Evolutionary conservation across 495 filamentous ascomycete species (phyloP).

Genomic region (Xylaria flabelliformis): DNA sequence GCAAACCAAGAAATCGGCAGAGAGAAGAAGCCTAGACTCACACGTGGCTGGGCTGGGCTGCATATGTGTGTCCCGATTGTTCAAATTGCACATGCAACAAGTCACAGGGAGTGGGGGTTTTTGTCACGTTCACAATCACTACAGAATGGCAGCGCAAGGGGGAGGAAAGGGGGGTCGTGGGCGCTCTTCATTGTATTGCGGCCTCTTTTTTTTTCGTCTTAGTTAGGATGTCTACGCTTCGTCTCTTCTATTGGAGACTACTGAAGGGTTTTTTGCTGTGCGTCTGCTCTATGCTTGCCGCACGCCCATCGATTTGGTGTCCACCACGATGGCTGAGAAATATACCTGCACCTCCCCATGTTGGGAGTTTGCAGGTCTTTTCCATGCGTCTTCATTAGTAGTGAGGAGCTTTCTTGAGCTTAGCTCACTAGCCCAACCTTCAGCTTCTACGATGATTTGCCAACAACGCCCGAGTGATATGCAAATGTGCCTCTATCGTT

Average conservation of each 20-base stretch:
- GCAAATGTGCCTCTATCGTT: slow-evolving; percentile 35
- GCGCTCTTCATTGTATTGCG: slow-evolving; percentile 20
- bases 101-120: background rate
- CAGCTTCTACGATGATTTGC: slow-evolving; percentile 40
- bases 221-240: slow-evolving; percentile 19
- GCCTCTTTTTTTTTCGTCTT: slow-evolving; percentile 10
- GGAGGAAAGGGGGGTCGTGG: background rate
- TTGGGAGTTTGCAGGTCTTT: slow-evolving; percentile 13
- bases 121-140: slow-evolving; percentile 12
- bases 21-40: slow-evolving; percentile 6
- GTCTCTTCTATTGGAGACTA: slow-evolving; percentile 17
- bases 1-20: background rate
- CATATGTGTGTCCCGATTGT: slow-evolving; percentile 4
- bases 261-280: slow-evolving; percentile 10
- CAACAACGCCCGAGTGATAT: slow-evolving; percentile 46
- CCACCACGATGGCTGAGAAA: slow-evolving; percentile 4
- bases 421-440: background rate
- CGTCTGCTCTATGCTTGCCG: slow-evolving; percentile 15
- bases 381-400: slow-evolving; percentile 23
- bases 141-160: slow-evolving; percentile 13
- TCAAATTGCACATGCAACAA: background rate
- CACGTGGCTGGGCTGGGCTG: slow-evolving; percentile 8
- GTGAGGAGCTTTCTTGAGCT: slow-evolving; percentile 25
- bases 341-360: background rate
- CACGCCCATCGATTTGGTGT: slow-evolving; percentile 12